phyloP scores from a whole-genome alignment of 129 eudicot genomes.

The Lactuca saligna region DNA sequence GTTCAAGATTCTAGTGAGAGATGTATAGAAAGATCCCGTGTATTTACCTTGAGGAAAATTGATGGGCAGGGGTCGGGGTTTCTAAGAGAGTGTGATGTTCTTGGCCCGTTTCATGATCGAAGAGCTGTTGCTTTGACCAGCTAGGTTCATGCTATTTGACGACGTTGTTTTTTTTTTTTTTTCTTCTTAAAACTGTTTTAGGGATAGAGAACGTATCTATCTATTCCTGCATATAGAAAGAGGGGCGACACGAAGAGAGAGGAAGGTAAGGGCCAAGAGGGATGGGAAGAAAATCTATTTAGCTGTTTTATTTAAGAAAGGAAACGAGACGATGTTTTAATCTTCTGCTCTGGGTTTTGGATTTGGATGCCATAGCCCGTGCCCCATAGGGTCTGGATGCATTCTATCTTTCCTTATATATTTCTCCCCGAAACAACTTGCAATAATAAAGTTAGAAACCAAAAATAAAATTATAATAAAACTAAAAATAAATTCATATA shows the following conservation, averaged over 20 bases:
- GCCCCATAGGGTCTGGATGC: background rate
- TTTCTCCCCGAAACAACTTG: background rate
- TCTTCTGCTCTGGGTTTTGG: conserved; percentile 8
- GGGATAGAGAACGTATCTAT: conserved; percentile 11
- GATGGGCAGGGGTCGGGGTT: background rate
- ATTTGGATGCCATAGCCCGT: background rate
- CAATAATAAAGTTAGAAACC: no score
- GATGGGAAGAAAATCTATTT: conserved; percentile 15
- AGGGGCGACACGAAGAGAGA: background rate
- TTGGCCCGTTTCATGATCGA: conserved; percentile 17
- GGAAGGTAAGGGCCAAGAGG: background rate
- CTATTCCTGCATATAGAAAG: conserved; percentile 1
- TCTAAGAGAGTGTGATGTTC: conserved; percentile 15
- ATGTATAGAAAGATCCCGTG: conserved; percentile 22
- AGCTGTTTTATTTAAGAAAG: conserved; percentile 26
- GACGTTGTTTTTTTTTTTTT: background rate
- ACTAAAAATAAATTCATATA: no score
- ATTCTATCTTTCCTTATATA: background rate
- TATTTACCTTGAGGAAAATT: conserved; percentile 15
- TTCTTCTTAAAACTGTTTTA: background rate
- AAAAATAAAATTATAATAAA: no score
- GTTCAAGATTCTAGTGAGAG: conserved; percentile 13
- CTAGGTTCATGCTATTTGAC: conserved; percentile 27
- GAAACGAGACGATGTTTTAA: conserved; percentile 17
- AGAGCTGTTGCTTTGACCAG: conserved; percentile 25